Percentiles rank a stretch among this genome's conserved stretches.
Evolutionary conservation across 345 rosid species (phyloP).

Genomic region (Arabidopsis arenosa): DNA sequence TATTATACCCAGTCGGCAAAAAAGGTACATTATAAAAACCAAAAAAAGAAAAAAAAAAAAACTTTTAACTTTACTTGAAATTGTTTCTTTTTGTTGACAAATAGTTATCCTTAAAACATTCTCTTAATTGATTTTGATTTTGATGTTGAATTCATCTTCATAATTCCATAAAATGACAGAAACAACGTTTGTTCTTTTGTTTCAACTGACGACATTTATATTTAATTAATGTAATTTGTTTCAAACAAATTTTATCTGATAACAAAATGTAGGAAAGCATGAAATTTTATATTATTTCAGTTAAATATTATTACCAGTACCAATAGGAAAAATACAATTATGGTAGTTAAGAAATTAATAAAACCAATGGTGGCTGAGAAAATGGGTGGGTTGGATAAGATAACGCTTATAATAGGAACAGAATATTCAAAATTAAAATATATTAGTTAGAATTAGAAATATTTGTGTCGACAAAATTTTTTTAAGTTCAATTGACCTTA

Average conservation of each 20-base stretch:
- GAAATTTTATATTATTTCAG: not conserved
- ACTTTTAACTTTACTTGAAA: not conserved
- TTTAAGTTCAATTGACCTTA: too few relatives aligned
- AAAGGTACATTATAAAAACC: not conserved
- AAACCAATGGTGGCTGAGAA: slow-evolving; percentile 32
- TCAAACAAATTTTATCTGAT: not conserved
- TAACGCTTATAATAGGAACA: not conserved
- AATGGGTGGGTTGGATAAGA: slow-evolving; percentile 31
- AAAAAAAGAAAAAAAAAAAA: not conserved
- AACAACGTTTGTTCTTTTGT: not conserved
- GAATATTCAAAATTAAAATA: not conserved
- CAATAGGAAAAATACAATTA: slow-evolving; percentile 21
- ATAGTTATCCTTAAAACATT: not conserved
- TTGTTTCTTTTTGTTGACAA: not conserved
- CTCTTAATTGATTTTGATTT: not conserved
- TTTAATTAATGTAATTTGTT: slow-evolving; percentile 2
- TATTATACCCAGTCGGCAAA: not conserved
- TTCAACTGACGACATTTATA: not conserved
- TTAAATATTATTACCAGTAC: not conserved
- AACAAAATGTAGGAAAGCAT: not conserved
- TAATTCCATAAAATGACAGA: not conserved
- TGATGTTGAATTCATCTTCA: slow-evolving; percentile 2
- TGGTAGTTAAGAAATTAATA: slow-evolving; percentile 31
- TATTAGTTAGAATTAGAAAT: too few relatives aligned
- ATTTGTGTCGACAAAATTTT: too few relatives aligned